Evolutionary conservation across 2,329 filamentous ascomycete species (phyloP).

Genomic region (Huntiella bhutanensis): DNA sequence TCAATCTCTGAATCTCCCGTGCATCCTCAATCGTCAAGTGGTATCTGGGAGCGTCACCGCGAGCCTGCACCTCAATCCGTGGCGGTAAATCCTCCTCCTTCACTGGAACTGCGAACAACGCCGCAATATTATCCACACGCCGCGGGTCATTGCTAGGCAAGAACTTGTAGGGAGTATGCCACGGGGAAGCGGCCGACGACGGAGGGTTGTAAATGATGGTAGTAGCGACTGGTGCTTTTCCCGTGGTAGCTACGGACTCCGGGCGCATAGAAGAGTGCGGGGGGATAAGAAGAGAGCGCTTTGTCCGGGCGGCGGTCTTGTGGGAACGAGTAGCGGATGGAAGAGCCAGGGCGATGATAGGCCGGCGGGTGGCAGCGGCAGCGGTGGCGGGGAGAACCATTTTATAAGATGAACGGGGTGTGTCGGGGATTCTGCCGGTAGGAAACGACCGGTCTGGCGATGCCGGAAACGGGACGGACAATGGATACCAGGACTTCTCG

Average conservation of each 20-base stretch:
- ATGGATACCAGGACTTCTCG: no score
- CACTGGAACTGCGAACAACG: slow-evolving; percentile 21
- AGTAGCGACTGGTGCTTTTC: slow-evolving; percentile 10
- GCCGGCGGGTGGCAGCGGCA: slow-evolving; percentile 14
- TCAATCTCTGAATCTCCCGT: slow-evolving; percentile 38
- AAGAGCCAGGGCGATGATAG: slow-evolving; percentile 18
- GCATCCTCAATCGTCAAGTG: slow-evolving; percentile 37
- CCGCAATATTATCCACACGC: slow-evolving; percentile 28
- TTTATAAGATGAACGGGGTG: background rate
- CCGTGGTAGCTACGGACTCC: slow-evolving; percentile 16
- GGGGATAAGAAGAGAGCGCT: slow-evolving; percentile 37
- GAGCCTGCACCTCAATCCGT: slow-evolving; percentile 15
- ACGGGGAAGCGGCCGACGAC: slow-evolving; percentile 34
- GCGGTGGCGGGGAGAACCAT: no score
- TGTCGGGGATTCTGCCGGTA: background rate
- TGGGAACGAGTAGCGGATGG: slow-evolving; percentile 21
- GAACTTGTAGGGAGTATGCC: slow-evolving; percentile 48
- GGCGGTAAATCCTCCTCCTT: slow-evolving; percentile 12
- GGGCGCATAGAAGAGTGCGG: slow-evolving; percentile 42
- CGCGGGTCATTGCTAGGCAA: slow-evolving; percentile 38
- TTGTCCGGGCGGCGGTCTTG: slow-evolving; percentile 34
- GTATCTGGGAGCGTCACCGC: slow-evolving; percentile 20
- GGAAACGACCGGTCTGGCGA: background rate
- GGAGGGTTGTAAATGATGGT: slow-evolving; percentile 40
- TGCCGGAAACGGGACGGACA: no score